Evolutionary conservation across 23 red algal species (phyloP).

Genomic region (Cyanidioschyzon merolae): DNA sequence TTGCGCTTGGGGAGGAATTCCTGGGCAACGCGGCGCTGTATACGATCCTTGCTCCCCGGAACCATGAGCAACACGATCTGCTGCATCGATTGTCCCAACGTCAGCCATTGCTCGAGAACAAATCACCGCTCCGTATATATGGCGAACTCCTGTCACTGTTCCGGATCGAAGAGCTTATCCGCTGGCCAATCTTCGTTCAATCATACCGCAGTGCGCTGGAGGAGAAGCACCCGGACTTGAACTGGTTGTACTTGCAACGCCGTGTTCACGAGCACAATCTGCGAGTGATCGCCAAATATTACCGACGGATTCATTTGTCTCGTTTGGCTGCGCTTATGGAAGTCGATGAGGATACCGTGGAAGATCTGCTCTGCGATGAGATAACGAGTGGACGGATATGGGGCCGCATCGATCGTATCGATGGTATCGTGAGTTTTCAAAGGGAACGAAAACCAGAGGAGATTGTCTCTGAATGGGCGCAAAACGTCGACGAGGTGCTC

Average conservation of each 20-base stretch:
- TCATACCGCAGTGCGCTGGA: constrained; percentile 43
- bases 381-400: constrained; percentile 71
- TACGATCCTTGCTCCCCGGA: constrained; percentile 43
- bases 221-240: constrained; percentile 15
- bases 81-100: constrained; percentile 53
- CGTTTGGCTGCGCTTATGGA: constrained; percentile 66
- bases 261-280: constrained; percentile 94
- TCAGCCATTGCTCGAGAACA: constrained; percentile 43
- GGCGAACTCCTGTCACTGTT: constrained; percentile 63
- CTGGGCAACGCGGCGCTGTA: constrained; percentile 47
- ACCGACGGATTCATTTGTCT: constrained; percentile 52
- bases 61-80: constrained; percentile 67
- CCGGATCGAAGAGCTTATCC: constrained; percentile 73
- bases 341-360: constrained; percentile 47
- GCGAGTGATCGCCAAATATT: constrained; percentile 75
- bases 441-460: constrained; percentile 48
- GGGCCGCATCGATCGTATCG: constrained; percentile 82
- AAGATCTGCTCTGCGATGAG: constrained; percentile 62
- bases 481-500: constrained; percentile 49
- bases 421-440: constrained; percentile 62
- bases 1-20: constrained; percentile 46
- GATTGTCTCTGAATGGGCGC: constrained; percentile 66
- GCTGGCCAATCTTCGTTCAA: constrained; percentile 51
- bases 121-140: constrained; percentile 24
- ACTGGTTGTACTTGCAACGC: constrained; percentile 52